These are phyloP conservation scores for Phytophthora crassamura DNA, from an alignment of 352 stramenopile genomes.

Conservation along the genomic window DNA sequence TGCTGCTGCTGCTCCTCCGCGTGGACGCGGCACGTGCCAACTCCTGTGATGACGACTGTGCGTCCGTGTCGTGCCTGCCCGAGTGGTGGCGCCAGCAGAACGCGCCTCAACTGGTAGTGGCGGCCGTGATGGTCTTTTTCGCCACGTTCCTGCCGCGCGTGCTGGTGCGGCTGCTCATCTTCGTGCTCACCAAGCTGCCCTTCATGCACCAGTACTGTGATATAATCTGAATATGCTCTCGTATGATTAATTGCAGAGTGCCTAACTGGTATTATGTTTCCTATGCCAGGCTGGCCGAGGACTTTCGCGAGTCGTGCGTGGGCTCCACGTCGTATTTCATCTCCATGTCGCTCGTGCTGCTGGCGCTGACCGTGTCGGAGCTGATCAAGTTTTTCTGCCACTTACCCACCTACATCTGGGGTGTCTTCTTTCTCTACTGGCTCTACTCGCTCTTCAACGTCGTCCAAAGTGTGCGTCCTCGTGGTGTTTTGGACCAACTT, in stretches of 20 bases:
- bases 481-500: background rate
- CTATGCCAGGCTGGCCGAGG: slow-evolving; percentile 66
- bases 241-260: background rate
- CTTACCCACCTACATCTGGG: slow-evolving; percentile 87
- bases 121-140: slow-evolving; percentile 86
- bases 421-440: slow-evolving; percentile 90
- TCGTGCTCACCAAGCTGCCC: slow-evolving; percentile 86
- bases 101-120: slow-evolving; percentile 54
- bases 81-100: slow-evolving; percentile 61
- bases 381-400: slow-evolving; percentile 74
- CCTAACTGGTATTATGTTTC: background rate
- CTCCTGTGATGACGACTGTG: slow-evolving; percentile 45
- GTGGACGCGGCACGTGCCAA: slow-evolving; percentile 12
- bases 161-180: slow-evolving; percentile 84
- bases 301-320: slow-evolving; percentile 82
- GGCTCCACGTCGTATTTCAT: slow-evolving; percentile 87
- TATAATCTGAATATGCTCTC: background rate
- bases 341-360: slow-evolving; percentile 74
- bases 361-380: slow-evolving; percentile 64
- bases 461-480: slow-evolving; percentile 73
- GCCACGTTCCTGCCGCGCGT: slow-evolving; percentile 88
- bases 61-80: slow-evolving; percentile 56
- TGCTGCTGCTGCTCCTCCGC: slow-evolving; percentile 25
- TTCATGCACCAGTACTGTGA: slow-evolving; percentile 79
- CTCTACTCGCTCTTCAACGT: slow-evolving; percentile 92